phyloP scores from a whole-genome alignment of 1,284 basidiomycete species.

The Tylopilus sp. region DNA sequence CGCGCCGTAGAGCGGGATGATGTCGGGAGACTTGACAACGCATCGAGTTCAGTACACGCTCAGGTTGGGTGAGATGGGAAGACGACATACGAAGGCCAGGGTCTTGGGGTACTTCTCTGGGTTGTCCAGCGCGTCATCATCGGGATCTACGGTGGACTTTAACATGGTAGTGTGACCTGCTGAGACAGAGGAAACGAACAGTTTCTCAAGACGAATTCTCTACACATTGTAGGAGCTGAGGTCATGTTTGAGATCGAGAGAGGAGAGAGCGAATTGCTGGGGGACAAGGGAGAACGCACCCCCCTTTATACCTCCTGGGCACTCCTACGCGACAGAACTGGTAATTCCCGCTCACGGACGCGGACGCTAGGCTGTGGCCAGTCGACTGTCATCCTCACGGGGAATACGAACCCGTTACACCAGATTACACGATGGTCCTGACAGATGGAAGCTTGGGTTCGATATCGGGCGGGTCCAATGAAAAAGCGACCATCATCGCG shows the following conservation, averaged over 20 bases:
- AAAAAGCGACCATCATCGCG: neutral
- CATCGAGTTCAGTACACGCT: no score
- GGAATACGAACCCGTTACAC: neutral
- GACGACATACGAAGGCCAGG: conserved; percentile 6
- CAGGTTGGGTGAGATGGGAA: neutral
- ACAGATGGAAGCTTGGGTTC: neutral
- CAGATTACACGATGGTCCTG: no score
- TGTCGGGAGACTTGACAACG: conserved; percentile 11
- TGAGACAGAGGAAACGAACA: conserved; percentile 3
- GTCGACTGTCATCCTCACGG: neutral
- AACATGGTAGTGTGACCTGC: neutral
- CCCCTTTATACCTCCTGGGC: conserved; percentile 6
- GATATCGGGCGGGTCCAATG: neutral
- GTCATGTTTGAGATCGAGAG: neutral
- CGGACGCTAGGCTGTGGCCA: neutral
- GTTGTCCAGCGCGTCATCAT: conserved; percentile 4
- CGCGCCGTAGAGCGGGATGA: conserved; percentile 11
- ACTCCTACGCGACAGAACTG: neutral
- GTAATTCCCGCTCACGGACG: neutral
- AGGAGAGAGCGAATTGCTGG: conserved; percentile 3
- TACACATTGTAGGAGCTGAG: neutral
- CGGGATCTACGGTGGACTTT: conserved; percentile 8
- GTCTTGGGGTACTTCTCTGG: conserved; percentile 11
- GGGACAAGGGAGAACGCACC: neutral
- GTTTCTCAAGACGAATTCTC: conserved; percentile 5